phyloP scores from a whole-genome alignment of 1,139 yeast genomes.

The Schizosaccharomyces versatilis region DNA sequence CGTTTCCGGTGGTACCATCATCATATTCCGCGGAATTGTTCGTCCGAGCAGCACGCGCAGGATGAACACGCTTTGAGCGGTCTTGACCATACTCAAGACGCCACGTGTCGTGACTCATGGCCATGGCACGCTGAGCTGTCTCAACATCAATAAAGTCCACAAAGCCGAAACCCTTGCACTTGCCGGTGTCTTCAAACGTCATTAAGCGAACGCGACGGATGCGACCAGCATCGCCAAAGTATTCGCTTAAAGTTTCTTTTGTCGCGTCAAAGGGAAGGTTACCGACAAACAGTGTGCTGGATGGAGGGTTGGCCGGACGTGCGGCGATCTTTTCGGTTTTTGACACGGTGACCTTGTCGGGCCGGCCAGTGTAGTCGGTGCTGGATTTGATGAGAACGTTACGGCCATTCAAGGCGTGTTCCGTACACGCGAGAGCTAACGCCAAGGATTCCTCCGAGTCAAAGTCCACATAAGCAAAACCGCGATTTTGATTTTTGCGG shows the following conservation, averaged over 20 bases:
- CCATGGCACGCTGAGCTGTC: conserved; percentile 62
- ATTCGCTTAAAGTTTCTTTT: conserved; percentile 50
- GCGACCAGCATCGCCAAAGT: conserved; percentile 23
- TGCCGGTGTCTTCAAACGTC: conserved; percentile 84
- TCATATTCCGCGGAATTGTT: conserved; percentile 2
- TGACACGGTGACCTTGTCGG: conserved; percentile 25
- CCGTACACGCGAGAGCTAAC: conserved; percentile 48
- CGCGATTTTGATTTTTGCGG: conserved; percentile 28
- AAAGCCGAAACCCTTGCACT: conserved; percentile 91
- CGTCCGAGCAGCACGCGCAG: conserved; percentile 13
- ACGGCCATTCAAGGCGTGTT: conserved; percentile 55
- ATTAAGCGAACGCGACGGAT: conserved; percentile 60
- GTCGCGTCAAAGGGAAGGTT: conserved; percentile 87
- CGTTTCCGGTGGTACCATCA: conserved; percentile 1
- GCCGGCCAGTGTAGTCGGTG: conserved; percentile 70
- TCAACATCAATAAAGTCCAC: conserved; percentile 61
- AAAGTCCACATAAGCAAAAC: conserved; percentile 83
- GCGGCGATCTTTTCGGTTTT: conserved; percentile 19
- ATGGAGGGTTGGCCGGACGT: conserved; percentile 57
- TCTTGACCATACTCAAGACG: conserved; percentile 80
- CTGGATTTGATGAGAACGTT: conserved; percentile 67
- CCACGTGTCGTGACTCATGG: conserved; percentile 28
- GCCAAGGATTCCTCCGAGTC: conserved; percentile 37
- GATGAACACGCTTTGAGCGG: conserved; percentile 36
- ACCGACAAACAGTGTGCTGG: conserved; percentile 76